A percentile compares a stretch with the other conserved stretches of the same genome.
phyloP scores from a whole-genome alignment of 768 basidiomycete genomes.

The Gymnopilus junonius region DNA sequence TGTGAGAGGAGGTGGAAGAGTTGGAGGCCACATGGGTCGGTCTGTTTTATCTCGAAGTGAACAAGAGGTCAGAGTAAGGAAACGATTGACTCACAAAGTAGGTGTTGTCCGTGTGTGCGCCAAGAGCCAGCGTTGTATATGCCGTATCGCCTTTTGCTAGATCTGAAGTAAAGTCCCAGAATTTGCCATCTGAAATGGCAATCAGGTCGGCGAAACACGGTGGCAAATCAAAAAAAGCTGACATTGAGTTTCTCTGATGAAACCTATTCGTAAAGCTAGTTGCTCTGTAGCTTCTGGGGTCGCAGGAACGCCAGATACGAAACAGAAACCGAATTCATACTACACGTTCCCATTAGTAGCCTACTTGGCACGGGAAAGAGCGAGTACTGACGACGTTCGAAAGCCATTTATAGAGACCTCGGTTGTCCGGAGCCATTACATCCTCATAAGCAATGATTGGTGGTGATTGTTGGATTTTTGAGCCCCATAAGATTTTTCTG shows the following conservation, averaged over 20 bases:
- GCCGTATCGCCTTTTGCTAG: constrained; percentile 92
- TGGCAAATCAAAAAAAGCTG: constrained; percentile 6
- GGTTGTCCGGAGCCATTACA: constrained; percentile 66
- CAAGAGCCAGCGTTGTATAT: constrained; percentile 87
- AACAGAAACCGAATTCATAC: constrained; percentile 90
- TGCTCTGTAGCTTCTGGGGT: constrained; percentile 86
- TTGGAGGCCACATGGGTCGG: constrained; percentile 94
- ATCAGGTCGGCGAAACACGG: neutral
- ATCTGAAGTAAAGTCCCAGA: constrained; percentile 97
- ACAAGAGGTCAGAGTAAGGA: neutral
- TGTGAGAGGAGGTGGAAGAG: constrained; percentile 93
- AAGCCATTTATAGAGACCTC: constrained; percentile 81
- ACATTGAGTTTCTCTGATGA: constrained; percentile 85
- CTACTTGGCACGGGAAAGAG: neutral
- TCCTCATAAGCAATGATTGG: constrained; percentile 77
- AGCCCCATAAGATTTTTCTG: constrained; percentile 82
- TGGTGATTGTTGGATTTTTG: constrained; percentile 72
- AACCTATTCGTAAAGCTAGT: constrained; percentile 75
- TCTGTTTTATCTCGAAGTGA: constrained; percentile 62
- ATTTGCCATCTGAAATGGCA: constrained; percentile 75
- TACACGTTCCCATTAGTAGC: constrained; percentile 30
- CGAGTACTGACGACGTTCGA: constrained; percentile 68
- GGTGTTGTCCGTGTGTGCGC: constrained; percentile 76
- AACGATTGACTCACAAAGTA: constrained; percentile 56
- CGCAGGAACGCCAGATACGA: constrained; percentile 79